These are phyloP conservation scores for Chalaropsis ovoidea DNA, from an alignment of 2,329 filamentous ascomycete species.

Conservation along the genomic window DNA sequence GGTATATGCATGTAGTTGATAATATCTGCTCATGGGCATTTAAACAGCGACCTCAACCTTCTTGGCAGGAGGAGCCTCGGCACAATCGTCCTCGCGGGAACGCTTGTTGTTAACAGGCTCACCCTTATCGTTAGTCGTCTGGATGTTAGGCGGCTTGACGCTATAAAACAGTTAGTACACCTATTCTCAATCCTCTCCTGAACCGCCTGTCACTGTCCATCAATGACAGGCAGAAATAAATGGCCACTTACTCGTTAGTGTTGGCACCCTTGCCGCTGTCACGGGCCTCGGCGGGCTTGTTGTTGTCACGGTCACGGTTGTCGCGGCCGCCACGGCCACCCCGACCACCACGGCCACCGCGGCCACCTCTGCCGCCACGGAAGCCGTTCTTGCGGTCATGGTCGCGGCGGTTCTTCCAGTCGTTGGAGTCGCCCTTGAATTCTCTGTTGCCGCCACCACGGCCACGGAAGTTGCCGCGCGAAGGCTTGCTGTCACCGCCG, in stretches of 20 bases:
- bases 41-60: conserved; percentile 45
- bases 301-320: conserved; percentile 30
- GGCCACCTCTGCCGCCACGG: conserved; percentile 38
- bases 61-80: conserved; percentile 43
- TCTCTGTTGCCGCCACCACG: conserved; percentile 30
- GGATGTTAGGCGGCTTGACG: conserved; percentile 37
- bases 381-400: conserved; percentile 52
- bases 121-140: conserved; percentile 37
- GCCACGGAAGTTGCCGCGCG: conserved; percentile 35
- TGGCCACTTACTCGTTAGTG: conserved; percentile 32
- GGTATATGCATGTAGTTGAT: not conserved
- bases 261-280: conserved; percentile 29
- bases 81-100: conserved; percentile 43
- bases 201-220: conserved; percentile 26
- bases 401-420: conserved; percentile 56
- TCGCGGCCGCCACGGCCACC: conserved; percentile 34
- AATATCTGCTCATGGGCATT: conserved; percentile 13
- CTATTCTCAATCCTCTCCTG: not conserved
- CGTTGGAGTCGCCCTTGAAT: conserved; percentile 40
- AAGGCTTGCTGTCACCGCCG: conserved; percentile 30
- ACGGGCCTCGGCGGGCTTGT: conserved; percentile 18
- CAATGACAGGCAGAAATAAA: not conserved
- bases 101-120: conserved; percentile 44
- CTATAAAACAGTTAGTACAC: conserved; percentile 27
- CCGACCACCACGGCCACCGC: conserved; percentile 36